Conservation (phyloP, 257 asterid genomes). For the Parsonsia alboflavescens region DNA sequence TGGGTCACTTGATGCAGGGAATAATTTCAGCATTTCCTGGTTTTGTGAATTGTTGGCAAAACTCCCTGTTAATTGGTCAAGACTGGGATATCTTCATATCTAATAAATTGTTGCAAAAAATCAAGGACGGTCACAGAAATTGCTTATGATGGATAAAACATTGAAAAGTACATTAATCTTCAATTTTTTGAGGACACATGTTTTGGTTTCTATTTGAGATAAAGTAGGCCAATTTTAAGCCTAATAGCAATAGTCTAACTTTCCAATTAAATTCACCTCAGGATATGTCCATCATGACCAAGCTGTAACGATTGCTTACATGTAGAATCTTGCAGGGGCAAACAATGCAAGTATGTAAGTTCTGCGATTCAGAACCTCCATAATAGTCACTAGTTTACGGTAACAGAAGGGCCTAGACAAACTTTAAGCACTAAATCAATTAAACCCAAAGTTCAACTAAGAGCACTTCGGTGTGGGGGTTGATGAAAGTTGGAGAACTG, state of each 20-base stretch:
- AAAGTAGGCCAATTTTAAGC: too few relatives aligned
- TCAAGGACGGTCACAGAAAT: neutral
- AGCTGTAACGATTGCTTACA: too few relatives aligned
- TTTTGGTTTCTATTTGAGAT: neutral
- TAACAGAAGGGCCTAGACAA: neutral
- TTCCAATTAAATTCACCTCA: neutral
- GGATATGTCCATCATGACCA: neutral
- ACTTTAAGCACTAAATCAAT: neutral
- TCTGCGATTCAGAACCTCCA: neutral
- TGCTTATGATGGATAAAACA: neutral
- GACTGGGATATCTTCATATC: neutral
- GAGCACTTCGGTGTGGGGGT: neutral
- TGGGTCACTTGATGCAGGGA: neutral
- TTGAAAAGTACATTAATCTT: neutral
- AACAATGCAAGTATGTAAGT: neutral
- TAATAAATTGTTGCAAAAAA: too few relatives aligned
- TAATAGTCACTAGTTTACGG: too few relatives aligned
- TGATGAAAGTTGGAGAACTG: neutral
- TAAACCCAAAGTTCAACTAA: neutral
- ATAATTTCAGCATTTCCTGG: neutral
- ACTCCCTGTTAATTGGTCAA: neutral
- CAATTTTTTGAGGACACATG: neutral
- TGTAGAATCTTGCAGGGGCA: neutral
- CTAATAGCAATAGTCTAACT: neutral
- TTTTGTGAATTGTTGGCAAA: neutral